Evolutionary conservation across 1,284 basidiomycete genomes (phyloP), one percentile per base, ranked within the genome.

Genomic region (Ganoderma lucidum): DNA sequence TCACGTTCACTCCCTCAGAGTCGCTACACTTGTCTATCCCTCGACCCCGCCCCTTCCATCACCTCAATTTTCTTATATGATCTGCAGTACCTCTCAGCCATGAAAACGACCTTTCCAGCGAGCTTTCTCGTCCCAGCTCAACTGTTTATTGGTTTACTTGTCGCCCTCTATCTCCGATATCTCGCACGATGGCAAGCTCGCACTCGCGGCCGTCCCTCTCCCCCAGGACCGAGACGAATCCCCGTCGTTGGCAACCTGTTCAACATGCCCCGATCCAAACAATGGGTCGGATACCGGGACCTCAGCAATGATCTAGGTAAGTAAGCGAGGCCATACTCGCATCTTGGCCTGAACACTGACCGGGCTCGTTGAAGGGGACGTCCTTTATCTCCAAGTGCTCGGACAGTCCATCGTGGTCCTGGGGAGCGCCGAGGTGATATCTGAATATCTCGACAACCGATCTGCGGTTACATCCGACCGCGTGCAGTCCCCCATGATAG

Each of bases 201-300:
- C 44, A 30, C 41, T 10, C 44, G 37, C 9, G 61, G 64, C 4
- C 64, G 42, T 23, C 64, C 62, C 2, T 41, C 64, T 5, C 69
- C 69, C 19, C 69, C 69, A 0, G 69, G 69, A 17, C 69, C 69
- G 17, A 19, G 10, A 9, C 15, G 48, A 5, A 30, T 64, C 2
- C 65, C 60, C 2, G 28, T 70, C 9, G 23, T 70, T 6, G 65
- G 69, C 10, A 70, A 67, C 44, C 6, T 70, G 37, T 45, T 64
- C 32, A 35, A 58, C 51, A 19, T 67, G 15, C 69, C 66, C 5
- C 41, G 17, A 9, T 19, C n/a, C 14, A 63, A 44, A 28, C 64
- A 60, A 14, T 70, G 69, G 70, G 8, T 62, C 9, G 37, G 30
- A 3, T 65, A 51, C n/a, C 39, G 58, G 6, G 56, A 65, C 23